Percentiles rank a stretch among this genome's conserved stretches.
Evolutionary conservation across 345 rosid genomes (phyloP).

Genomic region (Stellera chamaejasme): DNA sequence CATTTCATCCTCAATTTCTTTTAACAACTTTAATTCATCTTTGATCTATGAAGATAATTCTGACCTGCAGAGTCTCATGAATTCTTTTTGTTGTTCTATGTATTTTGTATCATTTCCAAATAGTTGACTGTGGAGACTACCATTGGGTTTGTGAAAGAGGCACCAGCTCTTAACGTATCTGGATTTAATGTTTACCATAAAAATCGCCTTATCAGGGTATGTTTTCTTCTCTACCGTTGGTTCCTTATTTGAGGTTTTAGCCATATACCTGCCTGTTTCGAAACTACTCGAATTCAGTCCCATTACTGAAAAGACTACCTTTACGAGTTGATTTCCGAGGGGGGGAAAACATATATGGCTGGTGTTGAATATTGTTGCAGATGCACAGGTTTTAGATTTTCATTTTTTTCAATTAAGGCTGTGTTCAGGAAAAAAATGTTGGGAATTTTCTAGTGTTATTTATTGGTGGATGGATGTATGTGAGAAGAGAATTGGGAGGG

Average conservation of each 20-base stretch:
- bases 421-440: no score
- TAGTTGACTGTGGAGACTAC: slow-evolving; percentile 59
- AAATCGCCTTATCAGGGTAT: slow-evolving; percentile 92
- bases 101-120: neutral
- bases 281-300: no score
- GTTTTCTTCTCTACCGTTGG: slow-evolving; percentile 5
- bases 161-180: slow-evolving; percentile 36
- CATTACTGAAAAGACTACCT: no score
- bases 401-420: no score
- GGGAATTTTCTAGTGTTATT: no score
- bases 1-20: neutral
- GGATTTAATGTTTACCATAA: slow-evolving; percentile 88
- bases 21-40: slow-evolving; percentile 1
- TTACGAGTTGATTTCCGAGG: no score
- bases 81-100: slow-evolving; percentile 7
- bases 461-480: no score
- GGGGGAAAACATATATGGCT: no score
- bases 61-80: slow-evolving; percentile 6
- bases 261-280: neutral
- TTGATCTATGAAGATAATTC: slow-evolving; percentile 2
- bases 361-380: no score
- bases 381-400: no score
- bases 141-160: slow-evolving; percentile 75
- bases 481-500: no score
- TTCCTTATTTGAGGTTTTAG: neutral